Conservation (phyloP, 148 eudicot genomes). For the Diospyros kaki region DNA sequence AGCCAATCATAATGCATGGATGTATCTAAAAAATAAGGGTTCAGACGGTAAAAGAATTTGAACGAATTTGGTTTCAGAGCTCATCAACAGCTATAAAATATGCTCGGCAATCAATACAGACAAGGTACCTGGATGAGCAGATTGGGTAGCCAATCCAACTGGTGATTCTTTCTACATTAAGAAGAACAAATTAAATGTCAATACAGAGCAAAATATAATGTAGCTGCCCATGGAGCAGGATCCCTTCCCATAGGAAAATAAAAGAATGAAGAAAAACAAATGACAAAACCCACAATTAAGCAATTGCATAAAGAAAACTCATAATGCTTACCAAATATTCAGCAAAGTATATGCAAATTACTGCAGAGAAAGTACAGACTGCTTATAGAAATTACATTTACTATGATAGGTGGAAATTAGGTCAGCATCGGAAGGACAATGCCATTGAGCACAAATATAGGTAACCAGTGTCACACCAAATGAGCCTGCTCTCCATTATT, state of each 20-base stretch:
- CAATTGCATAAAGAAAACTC: neutral
- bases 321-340: neutral
- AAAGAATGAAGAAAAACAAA: neutral
- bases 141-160: constrained; percentile 69
- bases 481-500: neutral
- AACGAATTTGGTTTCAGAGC: neutral
- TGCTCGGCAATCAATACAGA: neutral
- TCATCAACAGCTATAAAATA: neutral
- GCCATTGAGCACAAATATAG: neutral
- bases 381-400: too few species aligned
- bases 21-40: too few species aligned
- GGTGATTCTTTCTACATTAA: constrained; percentile 85
- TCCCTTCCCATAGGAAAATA: too few species aligned
- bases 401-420: neutral
- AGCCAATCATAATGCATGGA: neutral
- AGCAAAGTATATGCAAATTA: neutral
- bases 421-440: neutral
- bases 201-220: neutral
- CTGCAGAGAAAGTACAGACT: neutral
- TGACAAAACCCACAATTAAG: neutral
- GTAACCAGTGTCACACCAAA: too few species aligned
- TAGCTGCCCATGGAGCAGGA: neutral
- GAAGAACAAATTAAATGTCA: constrained; percentile 10
- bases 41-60: neutral
- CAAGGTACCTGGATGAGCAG: constrained; percentile 88